Evolutionary conservation across 2,329 filamentous ascomycete species (phyloP).

Genomic region (Aschersonia sp.): DNA sequence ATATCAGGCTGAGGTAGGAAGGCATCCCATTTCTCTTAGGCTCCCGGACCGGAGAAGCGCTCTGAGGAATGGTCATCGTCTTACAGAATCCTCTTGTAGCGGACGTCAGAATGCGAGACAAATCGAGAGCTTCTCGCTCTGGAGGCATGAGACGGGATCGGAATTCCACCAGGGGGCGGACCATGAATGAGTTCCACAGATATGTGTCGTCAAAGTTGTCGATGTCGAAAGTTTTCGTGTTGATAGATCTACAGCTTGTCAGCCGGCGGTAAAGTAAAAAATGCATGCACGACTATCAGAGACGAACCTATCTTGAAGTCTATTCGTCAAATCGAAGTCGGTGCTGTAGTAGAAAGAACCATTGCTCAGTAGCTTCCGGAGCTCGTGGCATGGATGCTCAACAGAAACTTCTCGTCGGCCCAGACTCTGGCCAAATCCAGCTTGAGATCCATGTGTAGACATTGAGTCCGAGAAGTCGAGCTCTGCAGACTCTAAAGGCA

Average conservation of each 20-base stretch:
- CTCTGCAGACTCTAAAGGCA: slow-evolving; percentile 38
- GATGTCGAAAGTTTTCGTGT: slow-evolving; percentile 70
- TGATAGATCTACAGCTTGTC: slow-evolving; percentile 37
- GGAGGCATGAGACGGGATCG: slow-evolving; percentile 62
- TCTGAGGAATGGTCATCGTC: slow-evolving; percentile 72
- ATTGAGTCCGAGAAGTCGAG: slow-evolving; percentile 30
- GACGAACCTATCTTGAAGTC: slow-evolving; percentile 67
- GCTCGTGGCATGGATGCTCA: slow-evolving; percentile 78
- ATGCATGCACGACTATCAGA: background rate
- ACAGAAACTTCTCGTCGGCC: slow-evolving; percentile 55
- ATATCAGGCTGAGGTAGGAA: slow-evolving; percentile 78
- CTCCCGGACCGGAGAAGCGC: slow-evolving; percentile 53
- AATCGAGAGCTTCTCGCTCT: slow-evolving; percentile 69
- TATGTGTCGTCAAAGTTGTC: slow-evolving; percentile 88
- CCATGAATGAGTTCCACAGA: slow-evolving; percentile 98
- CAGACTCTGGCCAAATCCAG: slow-evolving; percentile 24
- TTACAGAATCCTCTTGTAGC: slow-evolving; percentile 87
- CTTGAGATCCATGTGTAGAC: slow-evolving; percentile 30
- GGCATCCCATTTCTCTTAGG: slow-evolving; percentile 53
- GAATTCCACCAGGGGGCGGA: slow-evolving; percentile 80
- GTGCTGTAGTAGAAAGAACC: slow-evolving; percentile 96
- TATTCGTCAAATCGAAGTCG: slow-evolving; percentile 93
- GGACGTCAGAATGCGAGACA: slow-evolving; percentile 76
- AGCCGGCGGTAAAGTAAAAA: no score
- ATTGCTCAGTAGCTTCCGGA: slow-evolving; percentile 85